Evolutionary conservation across 805 yeast species (phyloP).

Genomic region (Zygosaccharomyces rouxii): DNA sequence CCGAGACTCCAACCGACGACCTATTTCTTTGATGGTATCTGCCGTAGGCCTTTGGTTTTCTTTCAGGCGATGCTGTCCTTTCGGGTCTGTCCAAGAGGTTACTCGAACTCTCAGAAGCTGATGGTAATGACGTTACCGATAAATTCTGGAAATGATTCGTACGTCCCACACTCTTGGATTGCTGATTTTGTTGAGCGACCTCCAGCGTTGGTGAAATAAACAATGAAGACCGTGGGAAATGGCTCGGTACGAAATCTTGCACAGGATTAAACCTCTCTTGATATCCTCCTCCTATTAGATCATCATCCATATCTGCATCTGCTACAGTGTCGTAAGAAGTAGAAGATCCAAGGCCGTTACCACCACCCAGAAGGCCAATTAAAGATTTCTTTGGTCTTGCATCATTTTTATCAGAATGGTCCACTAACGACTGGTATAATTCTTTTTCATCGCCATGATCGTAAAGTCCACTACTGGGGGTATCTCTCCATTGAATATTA

Average conservation of each 20-base stretch:
- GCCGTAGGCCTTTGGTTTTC: slow-evolving; percentile 28
- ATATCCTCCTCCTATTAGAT: neutral
- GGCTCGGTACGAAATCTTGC: slow-evolving; percentile 17
- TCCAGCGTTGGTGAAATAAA: slow-evolving; percentile 81
- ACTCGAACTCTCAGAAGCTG: slow-evolving; percentile 11
- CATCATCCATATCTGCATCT: slow-evolving; percentile 7
- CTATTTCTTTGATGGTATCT: slow-evolving; percentile 39
- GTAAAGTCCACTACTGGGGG: slow-evolving; percentile 17
- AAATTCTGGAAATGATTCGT: slow-evolving; percentile 21
- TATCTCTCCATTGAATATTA: slow-evolving; percentile 14
- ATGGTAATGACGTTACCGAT: slow-evolving; percentile 16
- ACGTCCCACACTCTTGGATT: slow-evolving; percentile 5
- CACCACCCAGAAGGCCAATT: slow-evolving; percentile 5
- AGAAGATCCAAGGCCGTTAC: slow-evolving; percentile 8
- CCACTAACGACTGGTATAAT: slow-evolving; percentile 7
- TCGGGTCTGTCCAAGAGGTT: slow-evolving; percentile 22
- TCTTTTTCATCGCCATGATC: slow-evolving; percentile 15
- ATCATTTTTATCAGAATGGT: slow-evolving; percentile 7
- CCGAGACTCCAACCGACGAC: slow-evolving; percentile 33
- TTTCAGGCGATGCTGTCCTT: slow-evolving; percentile 32
- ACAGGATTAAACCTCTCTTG: slow-evolving; percentile 18
- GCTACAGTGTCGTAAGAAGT: slow-evolving; percentile 12
- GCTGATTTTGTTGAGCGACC: slow-evolving; percentile 49
- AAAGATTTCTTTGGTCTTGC: slow-evolving; percentile 4
- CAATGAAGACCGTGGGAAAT: slow-evolving; percentile 39